Base-by-base conservation (phyloP, 441 rosid genomes). In the Arabidopsis lyrata region DNA sequence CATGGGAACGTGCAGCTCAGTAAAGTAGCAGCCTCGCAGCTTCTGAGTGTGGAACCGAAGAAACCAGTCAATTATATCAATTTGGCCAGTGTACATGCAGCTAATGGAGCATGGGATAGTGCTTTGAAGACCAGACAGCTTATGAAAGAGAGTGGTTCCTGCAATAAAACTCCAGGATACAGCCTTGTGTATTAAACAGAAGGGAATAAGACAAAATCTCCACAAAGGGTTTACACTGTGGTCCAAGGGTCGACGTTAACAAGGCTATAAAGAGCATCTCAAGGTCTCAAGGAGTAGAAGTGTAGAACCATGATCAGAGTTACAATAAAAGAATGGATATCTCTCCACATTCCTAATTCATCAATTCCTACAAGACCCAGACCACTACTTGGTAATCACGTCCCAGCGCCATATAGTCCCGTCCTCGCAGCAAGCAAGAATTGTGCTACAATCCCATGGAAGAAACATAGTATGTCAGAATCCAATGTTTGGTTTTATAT, bases 371-470 rank as follows among this genome's bases (percentile, higher is more conserved):
- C 44, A 68, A 74, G 72, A 66, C 22, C 35, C 20, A 55, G 62
- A 20, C 38, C 24, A 8, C 52, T 70, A 49, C 70, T 73, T 77
- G 54, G 86, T 63, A 31, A 78, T 49, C 5, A 80, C 85, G 78
- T 95, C 98, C 98, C 99, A 92, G 6, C 99, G 95, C 98, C 98
- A 92, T 74, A 92, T 88, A 0, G 98, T 88, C 48, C 98, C 99
- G 66, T 95, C 99, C 79, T 95, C 97, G 5, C 97, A 93, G 81
- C 93, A 87, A 78, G 96, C 86, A 42, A 95, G 95, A 70, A 95
- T 95, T 49, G 92, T 95, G 84, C 99, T 95, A 92, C 81, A 77
- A 45, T 55, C 41, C 39, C 70, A 63, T 64, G 63, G 63, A 65
- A 57, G 27, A 32, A 71, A 44, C 45, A 63, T 48, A 15, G 39